phyloP scores from a whole-genome alignment of 495 filamentous ascomycete species.

The Lepidopterella palustris region DNA sequence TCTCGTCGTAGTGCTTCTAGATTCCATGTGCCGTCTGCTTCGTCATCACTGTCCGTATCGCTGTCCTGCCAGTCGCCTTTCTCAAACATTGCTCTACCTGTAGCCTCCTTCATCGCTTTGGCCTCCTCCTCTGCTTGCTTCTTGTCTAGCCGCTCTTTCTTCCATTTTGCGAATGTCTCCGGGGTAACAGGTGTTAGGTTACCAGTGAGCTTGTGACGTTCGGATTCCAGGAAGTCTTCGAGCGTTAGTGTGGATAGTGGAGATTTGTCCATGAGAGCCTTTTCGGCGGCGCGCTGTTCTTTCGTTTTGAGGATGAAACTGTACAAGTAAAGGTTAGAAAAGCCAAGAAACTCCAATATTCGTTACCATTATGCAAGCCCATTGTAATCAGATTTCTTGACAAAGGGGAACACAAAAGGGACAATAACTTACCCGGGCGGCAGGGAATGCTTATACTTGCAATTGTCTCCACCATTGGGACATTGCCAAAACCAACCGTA shows the following conservation, averaged over 20 bases:
- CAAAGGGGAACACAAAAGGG: background rate
- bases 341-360: no score
- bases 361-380: no score
- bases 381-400: background rate
- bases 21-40: conserved; percentile 64
- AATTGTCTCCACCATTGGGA: conserved; percentile 94
- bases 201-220: conserved; percentile 88
- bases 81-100: conserved; percentile 90
- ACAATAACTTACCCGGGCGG: conserved; percentile 65
- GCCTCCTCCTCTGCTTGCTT: conserved; percentile 89
- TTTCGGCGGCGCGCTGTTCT: conserved; percentile 92
- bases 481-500: conserved; percentile 99
- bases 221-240: conserved; percentile 93
- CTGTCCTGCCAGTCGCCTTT: conserved; percentile 82
- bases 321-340: background rate
- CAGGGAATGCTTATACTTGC: conserved; percentile 96
- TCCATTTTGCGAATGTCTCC: conserved; percentile 91
- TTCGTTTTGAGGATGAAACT: conserved; percentile 97
- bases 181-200: conserved; percentile 86
- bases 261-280: conserved; percentile 94
- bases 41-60: conserved; percentile 56
- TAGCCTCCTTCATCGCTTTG: conserved; percentile 84
- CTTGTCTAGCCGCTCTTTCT: conserved; percentile 88
- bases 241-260: conserved; percentile 90
- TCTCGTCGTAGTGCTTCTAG: conserved; percentile 56